Percentiles rank a stretch among this genome's conserved stretches.
Evolutionary conservation across 768 basidiomycete species (phyloP).

Genomic region (Amanita subjunquillea): DNA sequence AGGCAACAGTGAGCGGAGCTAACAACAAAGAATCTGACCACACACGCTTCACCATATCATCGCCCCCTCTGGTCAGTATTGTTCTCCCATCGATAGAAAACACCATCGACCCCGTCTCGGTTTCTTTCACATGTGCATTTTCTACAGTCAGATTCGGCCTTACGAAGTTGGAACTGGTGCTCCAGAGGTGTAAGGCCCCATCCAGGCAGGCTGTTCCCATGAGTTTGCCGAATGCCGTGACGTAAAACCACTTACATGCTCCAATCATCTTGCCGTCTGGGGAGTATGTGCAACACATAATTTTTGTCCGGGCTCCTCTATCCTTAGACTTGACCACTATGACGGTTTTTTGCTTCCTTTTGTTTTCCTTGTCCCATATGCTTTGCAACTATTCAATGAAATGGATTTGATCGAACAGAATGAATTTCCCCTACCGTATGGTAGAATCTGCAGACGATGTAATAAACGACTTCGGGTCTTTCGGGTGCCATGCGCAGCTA

Average conservation of each 20-base stretch:
- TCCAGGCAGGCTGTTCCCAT: constrained; percentile 68
- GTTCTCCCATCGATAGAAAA: constrained; percentile 87
- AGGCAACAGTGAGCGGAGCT: background rate
- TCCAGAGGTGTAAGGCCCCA: constrained; percentile 91
- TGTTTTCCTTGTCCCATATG: constrained; percentile 92
- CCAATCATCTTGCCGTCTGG: constrained; percentile 84
- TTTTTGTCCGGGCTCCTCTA: constrained; percentile 86
- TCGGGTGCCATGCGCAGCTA: constrained; percentile 90
- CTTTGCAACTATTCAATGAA: constrained; percentile 25
- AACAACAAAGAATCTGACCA: constrained; percentile 13
- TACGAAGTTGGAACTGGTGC: constrained; percentile 85
- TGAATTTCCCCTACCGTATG: constrained; percentile 48
- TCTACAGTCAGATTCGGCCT: constrained; percentile 82
- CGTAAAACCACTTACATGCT: constrained; percentile 46
- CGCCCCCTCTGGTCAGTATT: constrained; percentile 82
- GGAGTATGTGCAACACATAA: constrained; percentile 81
- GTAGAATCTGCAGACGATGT: constrained; percentile 95
- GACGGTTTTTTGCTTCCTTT: constrained; percentile 88
- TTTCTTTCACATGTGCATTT: constrained; percentile 77
- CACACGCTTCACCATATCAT: constrained; percentile 93
- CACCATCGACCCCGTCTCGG: constrained; percentile 77
- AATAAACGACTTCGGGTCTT: constrained; percentile 73
- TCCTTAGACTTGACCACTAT: constrained; percentile 97
- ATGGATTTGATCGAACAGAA: background rate
- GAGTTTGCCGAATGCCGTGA: constrained; percentile 6